Conservation (phyloP, 2,329 filamentous ascomycete species). For the Sarocladium strictum region DNA sequence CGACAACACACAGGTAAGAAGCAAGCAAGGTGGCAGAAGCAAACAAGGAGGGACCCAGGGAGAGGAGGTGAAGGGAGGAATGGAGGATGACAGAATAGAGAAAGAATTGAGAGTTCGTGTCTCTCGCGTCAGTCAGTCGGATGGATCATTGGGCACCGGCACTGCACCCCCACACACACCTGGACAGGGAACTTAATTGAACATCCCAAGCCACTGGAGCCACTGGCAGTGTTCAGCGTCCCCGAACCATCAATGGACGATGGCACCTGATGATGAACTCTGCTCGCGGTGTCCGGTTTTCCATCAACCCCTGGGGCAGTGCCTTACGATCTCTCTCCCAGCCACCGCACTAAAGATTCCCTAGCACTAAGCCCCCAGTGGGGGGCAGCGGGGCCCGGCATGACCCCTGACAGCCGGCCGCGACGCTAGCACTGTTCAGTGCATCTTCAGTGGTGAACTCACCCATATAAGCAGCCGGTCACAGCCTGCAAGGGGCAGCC, state of each 20-base stretch:
- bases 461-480: no score
- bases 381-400: conserved; percentile 1
- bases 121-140: background rate
- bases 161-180: background rate
- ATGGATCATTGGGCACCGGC: background rate
- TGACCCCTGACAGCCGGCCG: conserved; percentile 1
- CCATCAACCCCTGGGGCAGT: background rate
- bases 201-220: background rate
- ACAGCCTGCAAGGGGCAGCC: conserved; percentile 2
- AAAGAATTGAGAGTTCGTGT: conserved; percentile 2
- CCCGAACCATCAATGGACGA: background rate
- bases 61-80: background rate
- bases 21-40: background rate
- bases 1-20: background rate
- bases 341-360: no score
- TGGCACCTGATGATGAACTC: background rate
- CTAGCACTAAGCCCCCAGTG: background rate
- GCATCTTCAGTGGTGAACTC: conserved; percentile 5
- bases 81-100: conserved; percentile 1
- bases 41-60: background rate
- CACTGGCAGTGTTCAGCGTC: background rate
- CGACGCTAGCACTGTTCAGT: background rate
- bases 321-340: background rate
- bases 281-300: background rate
- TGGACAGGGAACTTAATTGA: conserved; percentile 3